Evolutionary conservation across 2,329 filamentous ascomycete species (phyloP), one percentile per base, ranked within the genome.

Genomic region (Penicillium sp.): DNA sequence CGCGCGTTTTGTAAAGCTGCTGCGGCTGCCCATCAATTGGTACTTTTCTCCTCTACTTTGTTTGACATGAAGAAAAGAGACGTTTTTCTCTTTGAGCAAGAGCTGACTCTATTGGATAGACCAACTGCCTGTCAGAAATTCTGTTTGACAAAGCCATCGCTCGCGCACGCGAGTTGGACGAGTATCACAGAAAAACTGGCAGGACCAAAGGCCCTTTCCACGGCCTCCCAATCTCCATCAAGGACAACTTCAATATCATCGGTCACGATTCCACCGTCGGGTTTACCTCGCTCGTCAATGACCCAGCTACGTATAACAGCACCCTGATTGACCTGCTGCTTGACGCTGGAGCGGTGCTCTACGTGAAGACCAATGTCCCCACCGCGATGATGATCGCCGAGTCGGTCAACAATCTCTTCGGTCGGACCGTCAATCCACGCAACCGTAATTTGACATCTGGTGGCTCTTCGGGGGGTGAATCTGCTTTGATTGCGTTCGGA

Each of bases 91-190:
- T 35, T 50, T 42, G 11, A 7, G 14, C 25, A 25, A 20, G 20
- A 28, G 10, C 45, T 50, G 10, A 51, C 43, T 51, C 5, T 4
- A 42, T 15, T 14, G n/a, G 45, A 2, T 5, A 85, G 83, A 86
- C 83, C 41, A 87, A 87, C 62, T 88, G 86, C 67, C 72, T 88
- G 4, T 85, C 82, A 0, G 84, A 87, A 62, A 80, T 82, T 25
- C 78, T 87, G 56, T 85, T 86, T 64, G 73, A 81, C 10, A 79
- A 82, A 69, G 84, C 83, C 3, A 75, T 86, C 49, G 69, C 76
- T 34, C 76, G 77, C 41, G 84, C 84, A 3, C 79, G 81, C 62
- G 74, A 80, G 39, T 77, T 86, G 0, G 85, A 88, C 67, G 75
- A 80, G 0, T 77, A 85, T 58, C 76, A 84, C 4, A 64, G 73